phyloP scores from a whole-genome alignment of 768 basidiomycete genomes.

The Lactarius hengduanensis region DNA sequence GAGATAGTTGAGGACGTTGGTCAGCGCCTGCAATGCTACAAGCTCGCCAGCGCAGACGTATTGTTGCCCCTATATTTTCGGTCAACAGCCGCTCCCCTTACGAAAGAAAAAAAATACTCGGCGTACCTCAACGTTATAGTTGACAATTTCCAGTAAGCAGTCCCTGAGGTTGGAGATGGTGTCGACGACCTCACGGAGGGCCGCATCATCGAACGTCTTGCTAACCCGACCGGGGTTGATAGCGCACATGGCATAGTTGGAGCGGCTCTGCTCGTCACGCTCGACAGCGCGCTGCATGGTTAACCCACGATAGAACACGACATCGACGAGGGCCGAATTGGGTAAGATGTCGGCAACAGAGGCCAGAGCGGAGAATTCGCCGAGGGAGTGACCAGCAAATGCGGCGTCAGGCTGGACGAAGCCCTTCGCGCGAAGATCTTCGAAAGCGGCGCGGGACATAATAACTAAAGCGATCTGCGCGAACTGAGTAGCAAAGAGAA shows the following conservation, averaged over 20 bases:
- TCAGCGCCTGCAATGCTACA: slow-evolving; percentile 87
- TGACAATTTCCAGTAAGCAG: slow-evolving; percentile 94
- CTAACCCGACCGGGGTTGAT: slow-evolving; percentile 96
- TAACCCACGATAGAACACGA: slow-evolving; percentile 99
- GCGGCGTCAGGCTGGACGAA: slow-evolving; percentile 90
- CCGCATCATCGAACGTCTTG: slow-evolving; percentile 90
- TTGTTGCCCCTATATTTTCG: slow-evolving; percentile 81
- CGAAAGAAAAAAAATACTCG: neutral
- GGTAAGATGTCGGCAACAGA: slow-evolving; percentile 97
- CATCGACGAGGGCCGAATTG: slow-evolving; percentile 92
- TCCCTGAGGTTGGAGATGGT: slow-evolving; percentile 74
- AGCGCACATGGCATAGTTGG: slow-evolving; percentile 99
- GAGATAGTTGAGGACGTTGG: slow-evolving; percentile 94
- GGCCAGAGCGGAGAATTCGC: slow-evolving; percentile 97
- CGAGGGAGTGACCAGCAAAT: slow-evolving; percentile 97
- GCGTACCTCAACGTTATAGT: slow-evolving; percentile 87
- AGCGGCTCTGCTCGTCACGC: slow-evolving; percentile 88
- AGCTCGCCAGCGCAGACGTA: slow-evolving; percentile 99
- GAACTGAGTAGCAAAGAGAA: slow-evolving; percentile 97
- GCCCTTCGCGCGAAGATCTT: slow-evolving; percentile 96
- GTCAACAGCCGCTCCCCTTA: neutral
- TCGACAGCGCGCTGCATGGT: slow-evolving; percentile 99
- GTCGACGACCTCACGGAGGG: slow-evolving; percentile 96
- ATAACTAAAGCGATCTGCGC: slow-evolving; percentile 98
- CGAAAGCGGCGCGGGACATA: slow-evolving; percentile 97